Evolutionary conservation across 2,329 filamentous ascomycete genomes (phyloP).

Genomic region (Hypoxylon rubiginosum): DNA sequence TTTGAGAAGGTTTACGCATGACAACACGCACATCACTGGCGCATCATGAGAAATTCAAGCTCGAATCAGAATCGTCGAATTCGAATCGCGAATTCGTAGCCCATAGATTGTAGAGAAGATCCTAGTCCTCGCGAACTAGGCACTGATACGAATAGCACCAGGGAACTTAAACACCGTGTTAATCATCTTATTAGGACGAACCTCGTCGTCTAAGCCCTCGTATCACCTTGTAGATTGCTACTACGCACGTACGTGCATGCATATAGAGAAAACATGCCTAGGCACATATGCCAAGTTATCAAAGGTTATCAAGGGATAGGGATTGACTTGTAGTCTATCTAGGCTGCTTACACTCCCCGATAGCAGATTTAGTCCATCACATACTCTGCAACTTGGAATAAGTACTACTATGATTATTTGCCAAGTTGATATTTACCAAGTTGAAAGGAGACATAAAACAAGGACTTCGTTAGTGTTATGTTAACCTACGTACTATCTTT

Average conservation of each 20-base stretch:
- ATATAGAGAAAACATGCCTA: neutral
- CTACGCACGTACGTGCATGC: too few relatives aligned
- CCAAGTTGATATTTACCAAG: neutral
- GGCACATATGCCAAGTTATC: neutral
- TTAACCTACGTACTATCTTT: neutral
- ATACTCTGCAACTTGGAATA: too few relatives aligned
- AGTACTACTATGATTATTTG: too few relatives aligned
- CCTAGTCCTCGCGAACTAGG: neutral
- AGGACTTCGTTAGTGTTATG: neutral
- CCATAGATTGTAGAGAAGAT: neutral
- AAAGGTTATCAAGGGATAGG: neutral
- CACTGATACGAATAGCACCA: neutral
- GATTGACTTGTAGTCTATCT: neutral
- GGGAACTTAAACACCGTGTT: neutral
- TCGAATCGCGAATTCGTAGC: neutral
- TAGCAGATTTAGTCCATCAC: neutral
- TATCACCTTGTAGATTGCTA: too few relatives aligned
- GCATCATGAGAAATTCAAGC: conserved; percentile 11
- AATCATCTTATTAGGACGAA: neutral
- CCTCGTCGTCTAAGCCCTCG: too few relatives aligned
- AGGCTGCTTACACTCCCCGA: neutral
- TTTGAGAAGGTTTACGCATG: conserved; percentile 40
- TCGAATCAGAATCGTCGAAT: conserved; percentile 25
- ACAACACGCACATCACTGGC: conserved; percentile 18
- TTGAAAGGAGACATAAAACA: neutral